phyloP scores from a whole-genome alignment of 129 eudicot species.

The Artemisia annua region DNA sequence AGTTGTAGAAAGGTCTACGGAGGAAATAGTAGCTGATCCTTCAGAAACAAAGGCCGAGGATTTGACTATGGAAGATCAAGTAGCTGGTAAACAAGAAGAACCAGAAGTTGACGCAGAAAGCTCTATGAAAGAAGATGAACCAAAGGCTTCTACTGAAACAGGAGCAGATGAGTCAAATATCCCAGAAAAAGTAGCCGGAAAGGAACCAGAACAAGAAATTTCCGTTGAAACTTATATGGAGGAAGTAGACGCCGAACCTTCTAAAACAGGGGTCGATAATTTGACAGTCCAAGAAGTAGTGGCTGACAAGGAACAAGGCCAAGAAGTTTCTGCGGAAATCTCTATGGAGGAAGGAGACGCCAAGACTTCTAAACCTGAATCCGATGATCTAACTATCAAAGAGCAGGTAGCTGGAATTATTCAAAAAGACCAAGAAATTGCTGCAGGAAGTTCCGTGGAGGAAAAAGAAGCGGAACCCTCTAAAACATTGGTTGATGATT shows the following conservation, averaged over 20 bases:
- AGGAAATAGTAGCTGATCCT: not conserved
- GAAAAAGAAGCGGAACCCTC: no score
- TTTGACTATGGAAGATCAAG: not conserved
- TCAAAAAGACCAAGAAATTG: not conserved
- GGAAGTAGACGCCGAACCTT: constrained; percentile 15
- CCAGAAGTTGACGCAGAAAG: not conserved
- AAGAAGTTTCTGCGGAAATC: not conserved
- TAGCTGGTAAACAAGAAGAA: no score
- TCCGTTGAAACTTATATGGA: not conserved
- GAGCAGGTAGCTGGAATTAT: not conserved
- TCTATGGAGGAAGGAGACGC: constrained; percentile 2
- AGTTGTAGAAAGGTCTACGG: not conserved
- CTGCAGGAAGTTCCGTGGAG: not conserved
- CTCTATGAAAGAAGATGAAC: not conserved
- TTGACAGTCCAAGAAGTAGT: not conserved
- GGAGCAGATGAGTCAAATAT: no score
- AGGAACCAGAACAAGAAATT: not conserved
- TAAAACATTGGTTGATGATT: no score
- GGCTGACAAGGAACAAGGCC: no score
- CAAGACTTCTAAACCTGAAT: not conserved
- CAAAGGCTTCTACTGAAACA: not conserved
- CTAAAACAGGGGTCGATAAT: not conserved
- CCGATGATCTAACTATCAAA: not conserved
- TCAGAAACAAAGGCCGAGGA: not conserved
- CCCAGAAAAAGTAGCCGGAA: not conserved